Conservation (phyloP, 2,329 filamentous ascomycete genomes). For the Colletotrichum caudatum region DNA sequence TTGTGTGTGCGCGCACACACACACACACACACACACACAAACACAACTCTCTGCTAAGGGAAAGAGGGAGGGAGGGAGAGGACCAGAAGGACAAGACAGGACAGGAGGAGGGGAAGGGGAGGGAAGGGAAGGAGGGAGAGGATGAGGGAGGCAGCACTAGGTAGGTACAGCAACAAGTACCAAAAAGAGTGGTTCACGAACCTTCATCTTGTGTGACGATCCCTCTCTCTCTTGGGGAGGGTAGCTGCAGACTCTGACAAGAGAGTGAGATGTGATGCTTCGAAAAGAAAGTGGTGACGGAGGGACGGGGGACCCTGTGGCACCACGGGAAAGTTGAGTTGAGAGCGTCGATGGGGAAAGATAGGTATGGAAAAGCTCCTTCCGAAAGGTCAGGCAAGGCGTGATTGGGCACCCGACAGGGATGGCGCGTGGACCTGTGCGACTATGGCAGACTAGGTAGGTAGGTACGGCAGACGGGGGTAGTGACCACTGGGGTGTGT, state of each 20-base stretch:
- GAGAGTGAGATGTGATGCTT: constrained; percentile 23
- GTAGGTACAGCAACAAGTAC: constrained; percentile 13
- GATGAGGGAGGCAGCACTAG: neutral
- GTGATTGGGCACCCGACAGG: constrained; percentile 30
- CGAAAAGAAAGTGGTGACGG: constrained; percentile 28
- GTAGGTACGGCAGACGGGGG: too few relatives aligned
- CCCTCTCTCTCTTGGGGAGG: constrained; percentile 20
- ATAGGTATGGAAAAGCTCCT: constrained; percentile 21
- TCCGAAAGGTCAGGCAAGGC: constrained; percentile 10
- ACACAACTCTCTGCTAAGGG: neutral
- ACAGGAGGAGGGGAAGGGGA: constrained; percentile 13
- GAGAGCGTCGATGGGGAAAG: constrained; percentile 14
- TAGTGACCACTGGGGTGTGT: too few relatives aligned
- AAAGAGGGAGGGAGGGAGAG: neutral
- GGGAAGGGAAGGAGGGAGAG: constrained; percentile 14
- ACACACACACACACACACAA: neutral
- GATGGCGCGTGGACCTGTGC: constrained; percentile 24
- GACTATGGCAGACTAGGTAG: neutral
- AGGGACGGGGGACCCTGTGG: constrained; percentile 21
- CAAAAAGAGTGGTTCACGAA: constrained; percentile 36
- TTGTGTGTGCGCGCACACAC: constrained; percentile 3
- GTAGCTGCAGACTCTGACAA: constrained; percentile 13
- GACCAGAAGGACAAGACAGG: constrained; percentile 4
- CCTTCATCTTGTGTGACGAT: constrained; percentile 44
- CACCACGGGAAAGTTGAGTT: constrained; percentile 28